Evolutionary conservation across 1,284 basidiomycete species (phyloP), one percentile per base, ranked within the genome.

Genomic region (Marasmius tenuissimus): DNA sequence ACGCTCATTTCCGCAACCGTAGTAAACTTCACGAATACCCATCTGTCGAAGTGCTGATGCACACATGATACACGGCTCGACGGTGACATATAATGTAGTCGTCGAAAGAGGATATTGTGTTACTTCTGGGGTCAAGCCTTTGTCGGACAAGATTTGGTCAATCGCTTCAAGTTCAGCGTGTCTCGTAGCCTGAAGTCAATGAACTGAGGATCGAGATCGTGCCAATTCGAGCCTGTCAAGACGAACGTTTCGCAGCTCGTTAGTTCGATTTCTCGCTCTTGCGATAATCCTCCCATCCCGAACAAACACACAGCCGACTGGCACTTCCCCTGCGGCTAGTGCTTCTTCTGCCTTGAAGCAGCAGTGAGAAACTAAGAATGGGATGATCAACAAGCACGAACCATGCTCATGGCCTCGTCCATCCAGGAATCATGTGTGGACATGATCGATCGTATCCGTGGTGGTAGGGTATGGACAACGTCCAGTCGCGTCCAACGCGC

Each of bases 51-150:
- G 82, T 5, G 97, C 97, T 33, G 93, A 94, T 4, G 96, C 94
- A 68, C 97, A 99, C 97, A 99, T 99, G 71, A 99, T 94, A 75
- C 97, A 99, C 0, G 97, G 97, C 76, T 99, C 97, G 59, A 99
- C 96, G 0, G 97, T 99, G 59, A 99, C 97, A 73, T 99, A 99
- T 18, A 99, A 86, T 2, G 88, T 94, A 22, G 94, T 96, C 12
- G 85, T 81, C 1, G 83, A 82, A 48, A 98, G 85, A 3, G 94
- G 91, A 67, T 90, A 86, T 50, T 73, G 71, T 7, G 72, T 52
- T 27, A 71, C 67, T 53, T 74, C 70, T 16, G 86, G 82, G 3
- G 89, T 89, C 61, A 90, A 75, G 55, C 71, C 52, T 68, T 81
- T 73, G 69, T 88, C 81, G 0, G 88, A 82, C 12, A 98, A 80